A percentile compares a stretch with the other conserved stretches of the same genome.
phyloP scores from a whole-genome alignment of 192 early-diverging fungal genomes.

The Rhizoclosmatium globosum region DNA sequence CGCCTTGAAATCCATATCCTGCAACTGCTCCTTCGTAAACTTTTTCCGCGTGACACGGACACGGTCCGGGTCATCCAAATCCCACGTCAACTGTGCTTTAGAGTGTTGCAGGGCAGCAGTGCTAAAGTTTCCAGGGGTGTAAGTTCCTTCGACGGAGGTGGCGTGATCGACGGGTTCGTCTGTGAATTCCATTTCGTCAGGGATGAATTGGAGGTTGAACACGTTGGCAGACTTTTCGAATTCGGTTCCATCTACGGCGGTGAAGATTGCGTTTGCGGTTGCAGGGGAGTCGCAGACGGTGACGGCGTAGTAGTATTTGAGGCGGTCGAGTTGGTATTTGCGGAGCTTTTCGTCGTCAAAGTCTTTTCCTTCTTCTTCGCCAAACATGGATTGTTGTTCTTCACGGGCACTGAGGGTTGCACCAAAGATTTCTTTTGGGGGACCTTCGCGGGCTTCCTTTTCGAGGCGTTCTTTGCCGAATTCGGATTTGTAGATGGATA shows the following conservation, averaged over 20 bases:
- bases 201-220: slow-evolving; percentile 94
- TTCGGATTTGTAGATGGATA: slow-evolving; percentile 88
- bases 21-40: slow-evolving; percentile 88
- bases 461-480: slow-evolving; percentile 84
- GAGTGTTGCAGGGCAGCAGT: slow-evolving; percentile 88
- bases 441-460: slow-evolving; percentile 76
- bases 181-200: slow-evolving; percentile 88
- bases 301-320: slow-evolving; percentile 94
- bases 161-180: slow-evolving; percentile 76
- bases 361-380: slow-evolving; percentile 70
- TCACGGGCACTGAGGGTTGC: slow-evolving; percentile 42
- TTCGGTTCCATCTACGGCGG: slow-evolving; percentile 90
- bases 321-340: slow-evolving; percentile 89
- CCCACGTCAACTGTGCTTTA: slow-evolving; percentile 95
- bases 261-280: slow-evolving; percentile 83
- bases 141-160: slow-evolving; percentile 48
- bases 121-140: slow-evolving; percentile 59
- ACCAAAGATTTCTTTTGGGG: slow-evolving; percentile 77
- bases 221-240: slow-evolving; percentile 91
- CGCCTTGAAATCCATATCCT: slow-evolving; percentile 90
- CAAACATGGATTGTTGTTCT: slow-evolving; percentile 46
- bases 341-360: slow-evolving; percentile 86
- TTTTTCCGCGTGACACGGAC: slow-evolving; percentile 78
- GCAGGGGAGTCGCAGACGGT: slow-evolving; percentile 87
- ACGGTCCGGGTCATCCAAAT: slow-evolving; percentile 90